phyloP scores from a whole-genome alignment of 352 stramenopile genomes.

The Pythium volutum region DNA sequence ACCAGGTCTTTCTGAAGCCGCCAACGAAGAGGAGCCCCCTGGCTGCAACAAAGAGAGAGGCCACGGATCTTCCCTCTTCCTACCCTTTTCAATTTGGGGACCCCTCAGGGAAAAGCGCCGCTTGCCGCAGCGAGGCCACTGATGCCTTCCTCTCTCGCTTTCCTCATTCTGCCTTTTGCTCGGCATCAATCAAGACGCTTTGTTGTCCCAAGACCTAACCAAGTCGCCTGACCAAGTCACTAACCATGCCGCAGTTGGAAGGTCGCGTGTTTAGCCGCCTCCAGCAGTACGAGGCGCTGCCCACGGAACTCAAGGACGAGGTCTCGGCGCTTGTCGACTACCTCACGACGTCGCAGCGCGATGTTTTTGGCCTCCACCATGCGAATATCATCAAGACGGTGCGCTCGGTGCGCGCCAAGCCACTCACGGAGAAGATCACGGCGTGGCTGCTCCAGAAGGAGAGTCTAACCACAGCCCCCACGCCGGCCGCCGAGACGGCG shows the following conservation, averaged over 20 bases:
- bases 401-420: conserved; percentile 41
- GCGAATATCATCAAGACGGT: conserved; percentile 42
- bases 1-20: not conserved
- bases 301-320: conserved; percentile 12
- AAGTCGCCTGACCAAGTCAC: not conserved
- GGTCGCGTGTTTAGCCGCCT: conserved; percentile 25
- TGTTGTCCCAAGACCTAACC: not conserved
- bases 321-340: conserved; percentile 27
- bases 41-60: conserved; percentile 1
- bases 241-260: conserved; percentile 16
- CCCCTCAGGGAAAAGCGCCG: not conserved
- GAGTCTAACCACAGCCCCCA: not conserved
- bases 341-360: conserved; percentile 39
- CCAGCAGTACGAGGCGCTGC: conserved; percentile 19
- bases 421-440: conserved; percentile 11
- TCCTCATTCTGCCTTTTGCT: conserved; percentile 7
- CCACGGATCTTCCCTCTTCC: not conserved
- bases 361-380: conserved; percentile 23
- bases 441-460: conserved; percentile 8
- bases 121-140: not conserved
- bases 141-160: not conserved
- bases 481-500: not conserved
- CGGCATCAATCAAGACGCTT: not conserved
- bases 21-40: not conserved
- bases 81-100: too few species aligned